phyloP scores from a whole-genome alignment of 164 flowering plant species.

The Macadamia integrifolia region DNA sequence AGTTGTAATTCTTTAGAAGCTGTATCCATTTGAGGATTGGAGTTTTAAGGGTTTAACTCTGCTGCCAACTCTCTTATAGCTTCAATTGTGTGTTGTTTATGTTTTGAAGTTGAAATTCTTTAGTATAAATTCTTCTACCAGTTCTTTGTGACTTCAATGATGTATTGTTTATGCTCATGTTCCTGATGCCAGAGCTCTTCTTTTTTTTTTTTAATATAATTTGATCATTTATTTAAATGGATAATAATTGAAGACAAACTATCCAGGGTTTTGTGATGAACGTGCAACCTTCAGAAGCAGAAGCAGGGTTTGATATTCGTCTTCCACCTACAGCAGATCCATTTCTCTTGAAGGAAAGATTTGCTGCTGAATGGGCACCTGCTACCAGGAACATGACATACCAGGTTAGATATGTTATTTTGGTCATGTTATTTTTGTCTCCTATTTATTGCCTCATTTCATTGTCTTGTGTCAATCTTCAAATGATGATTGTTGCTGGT shows the following conservation, averaged over 20 bases:
- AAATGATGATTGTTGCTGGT: too few species aligned
- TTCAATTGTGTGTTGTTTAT: too few species aligned
- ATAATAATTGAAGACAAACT: not conserved
- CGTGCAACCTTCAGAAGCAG: slow-evolving; percentile 96
- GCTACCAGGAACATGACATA: slow-evolving; percentile 71
- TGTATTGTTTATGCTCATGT: too few species aligned
- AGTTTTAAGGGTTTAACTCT: not conserved
- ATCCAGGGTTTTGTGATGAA: slow-evolving; percentile 91
- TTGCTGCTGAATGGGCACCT: slow-evolving; percentile 91
- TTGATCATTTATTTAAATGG: not conserved
- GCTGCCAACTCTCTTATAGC: too few species aligned
- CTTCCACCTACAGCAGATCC: slow-evolving; percentile 81
- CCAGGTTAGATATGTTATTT: slow-evolving; percentile 32
- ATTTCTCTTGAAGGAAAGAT: slow-evolving; percentile 52
- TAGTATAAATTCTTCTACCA: too few species aligned
- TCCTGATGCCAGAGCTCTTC: not conserved
- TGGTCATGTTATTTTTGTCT: too few species aligned
- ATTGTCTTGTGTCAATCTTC: not conserved
- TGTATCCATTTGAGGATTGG: too few species aligned
- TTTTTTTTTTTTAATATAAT: not conserved
- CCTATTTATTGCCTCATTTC: not conserved
- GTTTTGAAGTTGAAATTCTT: too few species aligned
- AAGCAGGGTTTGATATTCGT: slow-evolving; percentile 84
- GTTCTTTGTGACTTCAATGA: too few species aligned
- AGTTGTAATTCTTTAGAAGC: too few species aligned